Percentiles rank a stretch among this genome's conserved stretches.
Conservation (phyloP, 1,284 basidiomycete genomes). For the Anthracocystis panici-leucophaei region DNA sequence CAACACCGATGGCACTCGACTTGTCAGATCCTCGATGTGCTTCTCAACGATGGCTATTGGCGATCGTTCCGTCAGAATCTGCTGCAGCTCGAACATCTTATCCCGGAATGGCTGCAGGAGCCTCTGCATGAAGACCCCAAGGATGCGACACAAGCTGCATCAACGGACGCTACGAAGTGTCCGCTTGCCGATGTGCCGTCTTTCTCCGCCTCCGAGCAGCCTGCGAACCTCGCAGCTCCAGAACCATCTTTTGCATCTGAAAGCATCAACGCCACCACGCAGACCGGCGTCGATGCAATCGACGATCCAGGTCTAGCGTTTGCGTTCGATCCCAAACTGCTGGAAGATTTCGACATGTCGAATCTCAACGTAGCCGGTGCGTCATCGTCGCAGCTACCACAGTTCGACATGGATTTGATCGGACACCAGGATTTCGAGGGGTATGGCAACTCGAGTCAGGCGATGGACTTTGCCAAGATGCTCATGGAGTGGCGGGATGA, state of each 20-base stretch:
- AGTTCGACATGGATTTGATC: constrained; percentile 44
- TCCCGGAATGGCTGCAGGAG: constrained; percentile 42
- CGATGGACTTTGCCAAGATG: constrained; percentile 50
- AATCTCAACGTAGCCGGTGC: constrained; percentile 6
- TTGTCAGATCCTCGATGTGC: constrained; percentile 39
- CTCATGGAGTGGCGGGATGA: constrained; percentile 47
- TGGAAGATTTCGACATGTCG: constrained; percentile 13
- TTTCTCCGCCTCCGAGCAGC: neutral
- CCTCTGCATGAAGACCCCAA: constrained; percentile 15
- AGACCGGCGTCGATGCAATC: constrained; percentile 3
- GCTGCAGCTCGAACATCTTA: constrained; percentile 24
- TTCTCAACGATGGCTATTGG: constrained; percentile 51
- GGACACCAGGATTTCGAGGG: constrained; percentile 46
- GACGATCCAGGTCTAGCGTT: neutral
- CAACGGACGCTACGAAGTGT: neutral
- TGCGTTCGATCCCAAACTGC: constrained; percentile 28
- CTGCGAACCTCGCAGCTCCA: neutral
- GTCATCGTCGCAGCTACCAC: constrained; percentile 18
- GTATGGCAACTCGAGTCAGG: constrained; percentile 32
- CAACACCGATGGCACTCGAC: constrained; percentile 36
- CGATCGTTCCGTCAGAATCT: constrained; percentile 42
- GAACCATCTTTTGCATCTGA: neutral
- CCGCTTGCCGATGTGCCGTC: neutral
- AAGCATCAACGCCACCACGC: constrained; percentile 5
- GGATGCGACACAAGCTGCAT: neutral